phyloP scores from a whole-genome alignment of 306 rosid species.

The Gillenia trifoliata region DNA sequence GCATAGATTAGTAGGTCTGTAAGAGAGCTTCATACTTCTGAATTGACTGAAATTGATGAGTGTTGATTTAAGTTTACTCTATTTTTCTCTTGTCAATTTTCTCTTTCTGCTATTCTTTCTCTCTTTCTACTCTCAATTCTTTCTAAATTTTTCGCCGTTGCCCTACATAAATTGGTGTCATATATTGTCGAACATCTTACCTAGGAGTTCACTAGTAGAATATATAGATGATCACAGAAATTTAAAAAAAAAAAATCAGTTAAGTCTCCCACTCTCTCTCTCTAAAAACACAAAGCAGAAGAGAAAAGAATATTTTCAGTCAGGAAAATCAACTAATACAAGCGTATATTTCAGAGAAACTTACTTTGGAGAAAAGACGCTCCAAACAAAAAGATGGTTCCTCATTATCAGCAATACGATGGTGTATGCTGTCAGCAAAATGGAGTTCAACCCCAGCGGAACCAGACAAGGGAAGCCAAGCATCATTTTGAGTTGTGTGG shows the following conservation, averaged over 20 bases:
- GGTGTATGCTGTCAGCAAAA: conserved; percentile 63
- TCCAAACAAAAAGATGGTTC: conserved; percentile 92
- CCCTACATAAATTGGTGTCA: background rate
- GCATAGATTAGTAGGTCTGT: background rate
- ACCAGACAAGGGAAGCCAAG: conserved; percentile 81
- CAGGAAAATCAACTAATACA: background rate
- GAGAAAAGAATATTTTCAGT: background rate
- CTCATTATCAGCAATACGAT: conserved; percentile 75
- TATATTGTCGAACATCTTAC: background rate
- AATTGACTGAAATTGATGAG: background rate
- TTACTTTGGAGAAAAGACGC: conserved; percentile 96
- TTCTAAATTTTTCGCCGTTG: background rate
- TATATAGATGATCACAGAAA: background rate
- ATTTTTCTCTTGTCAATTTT: background rate
- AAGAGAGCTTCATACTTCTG: background rate
- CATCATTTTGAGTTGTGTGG: conserved; percentile 53
- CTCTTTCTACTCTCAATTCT: background rate
- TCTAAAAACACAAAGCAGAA: background rate
- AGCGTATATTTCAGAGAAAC: conserved; percentile 15
- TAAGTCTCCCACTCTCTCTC: too few species aligned
- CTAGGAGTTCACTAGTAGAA: background rate
- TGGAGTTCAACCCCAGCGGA: conserved; percentile 68
- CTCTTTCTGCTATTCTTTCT: background rate
- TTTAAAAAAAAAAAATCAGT: background rate
- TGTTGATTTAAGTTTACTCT: background rate